These are phyloP conservation scores for Chrysoporthe austroafricana DNA, from an alignment of 2,329 filamentous ascomycete species.

Conservation along the genomic window DNA sequence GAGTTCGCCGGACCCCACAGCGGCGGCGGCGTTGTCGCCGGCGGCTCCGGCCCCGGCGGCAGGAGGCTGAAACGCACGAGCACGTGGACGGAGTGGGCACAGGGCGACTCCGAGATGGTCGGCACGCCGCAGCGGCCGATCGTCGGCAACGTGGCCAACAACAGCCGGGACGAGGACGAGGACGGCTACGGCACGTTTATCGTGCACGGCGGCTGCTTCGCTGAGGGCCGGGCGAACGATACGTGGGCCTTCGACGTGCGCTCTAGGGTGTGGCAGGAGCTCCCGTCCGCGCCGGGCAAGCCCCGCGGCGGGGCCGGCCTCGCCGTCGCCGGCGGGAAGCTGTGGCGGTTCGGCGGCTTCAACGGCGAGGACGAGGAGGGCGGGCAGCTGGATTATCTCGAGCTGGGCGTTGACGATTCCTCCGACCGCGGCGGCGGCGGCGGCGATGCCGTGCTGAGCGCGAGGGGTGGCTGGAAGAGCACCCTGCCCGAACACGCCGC, in stretches of 20 bases:
- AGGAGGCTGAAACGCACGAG: constrained; percentile 17
- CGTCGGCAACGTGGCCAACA: constrained; percentile 59
- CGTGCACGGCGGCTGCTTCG: constrained; percentile 76
- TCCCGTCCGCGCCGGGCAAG: constrained; percentile 69
- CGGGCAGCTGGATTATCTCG: constrained; percentile 69
- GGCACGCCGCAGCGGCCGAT: constrained; percentile 64
- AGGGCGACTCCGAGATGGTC: constrained; percentile 57
- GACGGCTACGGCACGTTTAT: constrained; percentile 71
- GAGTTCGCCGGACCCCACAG: constrained; percentile 42
- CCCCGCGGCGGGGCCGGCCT: constrained; percentile 70
- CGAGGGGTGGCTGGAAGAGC: constrained; percentile 59
- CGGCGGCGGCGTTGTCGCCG: neutral
- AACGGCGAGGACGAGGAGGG: constrained; percentile 73
- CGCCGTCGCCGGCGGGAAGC: constrained; percentile 61
- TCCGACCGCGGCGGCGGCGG: constrained; percentile 51
- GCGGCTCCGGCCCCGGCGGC: neutral
- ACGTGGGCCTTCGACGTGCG: constrained; percentile 78
- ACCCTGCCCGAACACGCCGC: constrained; percentile 44
- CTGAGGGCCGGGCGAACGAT: constrained; percentile 65
- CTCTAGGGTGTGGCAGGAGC: constrained; percentile 66
- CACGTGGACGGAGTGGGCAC: constrained; percentile 58
- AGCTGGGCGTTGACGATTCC: constrained; percentile 60
- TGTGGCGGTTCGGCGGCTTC: constrained; percentile 83
- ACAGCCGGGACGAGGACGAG: constrained; percentile 62
- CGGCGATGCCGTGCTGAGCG: constrained; percentile 53